Evolutionary conservation across 2,329 filamentous ascomycete species (phyloP).

Genomic region (Diplodia intermedia): DNA sequence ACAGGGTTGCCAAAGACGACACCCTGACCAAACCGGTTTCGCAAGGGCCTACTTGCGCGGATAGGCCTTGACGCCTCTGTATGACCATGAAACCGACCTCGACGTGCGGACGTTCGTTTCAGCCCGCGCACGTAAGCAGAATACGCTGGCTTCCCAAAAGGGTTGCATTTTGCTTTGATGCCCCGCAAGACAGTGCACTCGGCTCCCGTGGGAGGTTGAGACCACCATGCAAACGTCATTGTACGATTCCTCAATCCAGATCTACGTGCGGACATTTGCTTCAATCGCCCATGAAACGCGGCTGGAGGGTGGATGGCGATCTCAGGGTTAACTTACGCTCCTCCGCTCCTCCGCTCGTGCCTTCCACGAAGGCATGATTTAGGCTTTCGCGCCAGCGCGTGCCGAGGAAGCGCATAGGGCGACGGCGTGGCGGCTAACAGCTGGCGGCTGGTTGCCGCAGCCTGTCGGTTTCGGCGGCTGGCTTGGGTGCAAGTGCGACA

Average conservation of each 20-base stretch:
- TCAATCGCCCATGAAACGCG: not conserved
- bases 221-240: not conserved
- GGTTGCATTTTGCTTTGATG: not conserved
- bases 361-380: not conserved
- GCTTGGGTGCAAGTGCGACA: slow-evolving; percentile 2
- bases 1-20: not conserved
- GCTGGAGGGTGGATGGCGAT: not conserved
- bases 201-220: not conserved
- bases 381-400: slow-evolving; percentile 9
- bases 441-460: slow-evolving; percentile 1
- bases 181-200: not conserved
- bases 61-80: not conserved
- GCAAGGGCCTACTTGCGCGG: not conserved
- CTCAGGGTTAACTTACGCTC: slow-evolving; percentile 1
- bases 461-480: not conserved
- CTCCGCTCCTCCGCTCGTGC: not conserved
- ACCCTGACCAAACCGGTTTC: not conserved
- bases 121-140: not conserved
- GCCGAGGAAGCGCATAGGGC: not conserved
- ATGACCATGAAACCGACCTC: not conserved
- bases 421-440: slow-evolving; percentile 5
- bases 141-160: not conserved
- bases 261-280: slow-evolving; percentile 1
- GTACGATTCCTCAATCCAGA: not conserved
- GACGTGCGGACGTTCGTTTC: not conserved